Conservation (phyloP, 1,284 basidiomycete species). For the Cystobasidium pallidum region DNA sequence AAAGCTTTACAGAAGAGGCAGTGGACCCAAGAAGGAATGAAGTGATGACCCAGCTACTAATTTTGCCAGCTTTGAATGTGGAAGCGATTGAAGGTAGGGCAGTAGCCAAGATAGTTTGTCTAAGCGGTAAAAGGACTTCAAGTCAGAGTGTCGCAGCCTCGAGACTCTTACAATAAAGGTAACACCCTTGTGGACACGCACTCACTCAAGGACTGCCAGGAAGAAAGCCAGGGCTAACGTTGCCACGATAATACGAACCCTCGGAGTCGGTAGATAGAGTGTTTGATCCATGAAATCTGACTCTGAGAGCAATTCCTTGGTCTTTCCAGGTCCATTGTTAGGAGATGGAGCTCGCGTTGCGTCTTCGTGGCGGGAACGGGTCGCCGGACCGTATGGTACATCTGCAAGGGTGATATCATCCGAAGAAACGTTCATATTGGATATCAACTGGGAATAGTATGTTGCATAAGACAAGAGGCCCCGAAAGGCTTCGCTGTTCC, state of each 20-base stretch:
- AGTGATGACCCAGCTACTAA: slow-evolving; percentile 23
- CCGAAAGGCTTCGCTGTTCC: too few species aligned
- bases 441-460: not conserved
- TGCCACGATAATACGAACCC: slow-evolving; percentile 14
- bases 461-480: not conserved
- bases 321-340: too few species aligned
- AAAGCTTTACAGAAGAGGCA: slow-evolving; percentile 4
- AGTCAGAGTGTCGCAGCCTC: too few species aligned
- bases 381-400: not conserved
- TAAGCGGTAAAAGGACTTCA: not conserved
- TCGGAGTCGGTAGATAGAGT: slow-evolving; percentile 15
- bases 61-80: slow-evolving; percentile 25
- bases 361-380: not conserved
- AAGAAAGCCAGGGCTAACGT: slow-evolving; percentile 6
- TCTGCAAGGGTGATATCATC: slow-evolving; percentile 24
- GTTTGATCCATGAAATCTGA: slow-evolving; percentile 30
- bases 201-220: slow-evolving; percentile 28
- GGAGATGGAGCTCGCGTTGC: slow-evolving; percentile 1
- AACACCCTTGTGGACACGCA: not conserved
- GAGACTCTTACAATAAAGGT: too few species aligned
- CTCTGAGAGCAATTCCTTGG: not conserved
- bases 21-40: slow-evolving; percentile 31
- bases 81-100: slow-evolving; percentile 35
- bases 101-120: slow-evolving; percentile 37
- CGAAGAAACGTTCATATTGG: slow-evolving; percentile 12